A percentile compares a stretch with the other conserved stretches of the same genome.
Conservation (phyloP, 768 basidiomycete species). For the Rhodotorula babjevae region DNA sequence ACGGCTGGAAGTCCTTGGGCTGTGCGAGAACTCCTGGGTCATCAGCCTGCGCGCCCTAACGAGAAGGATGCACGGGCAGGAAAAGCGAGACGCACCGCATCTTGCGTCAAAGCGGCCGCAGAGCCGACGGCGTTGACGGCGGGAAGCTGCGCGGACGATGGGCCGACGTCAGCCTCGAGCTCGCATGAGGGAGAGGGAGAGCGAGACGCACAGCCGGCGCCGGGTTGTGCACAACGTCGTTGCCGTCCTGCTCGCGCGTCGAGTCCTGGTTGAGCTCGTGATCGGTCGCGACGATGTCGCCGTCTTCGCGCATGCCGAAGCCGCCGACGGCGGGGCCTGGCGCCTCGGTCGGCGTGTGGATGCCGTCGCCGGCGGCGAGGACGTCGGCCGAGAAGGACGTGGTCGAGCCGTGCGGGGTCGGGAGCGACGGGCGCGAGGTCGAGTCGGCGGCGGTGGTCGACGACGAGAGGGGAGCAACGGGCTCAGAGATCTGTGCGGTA, state of each 20-base stretch:
- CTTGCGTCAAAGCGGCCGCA: too few relatives aligned
- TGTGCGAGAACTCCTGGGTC: not conserved
- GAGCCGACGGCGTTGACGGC: too few relatives aligned
- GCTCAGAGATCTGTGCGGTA: not conserved
- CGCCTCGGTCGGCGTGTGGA: slow-evolving; percentile 20
- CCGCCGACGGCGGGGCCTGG: not conserved
- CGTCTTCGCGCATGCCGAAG: not conserved
- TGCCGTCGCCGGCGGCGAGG: slow-evolving; percentile 13
- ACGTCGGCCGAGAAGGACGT: slow-evolving; percentile 24
- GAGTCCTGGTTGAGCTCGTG: slow-evolving; percentile 1
- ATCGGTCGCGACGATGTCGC: not conserved
- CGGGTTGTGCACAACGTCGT: slow-evolving; percentile 5
- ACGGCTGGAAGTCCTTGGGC: slow-evolving; percentile 23
- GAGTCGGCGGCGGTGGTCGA: not conserved
- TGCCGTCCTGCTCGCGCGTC: not conserved
- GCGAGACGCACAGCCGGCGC: not conserved
- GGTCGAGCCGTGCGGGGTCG: not conserved
- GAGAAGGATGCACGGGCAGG: too few relatives aligned
- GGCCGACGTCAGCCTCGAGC: too few relatives aligned
- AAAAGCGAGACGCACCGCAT: too few relatives aligned
- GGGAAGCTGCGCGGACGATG: too few relatives aligned
- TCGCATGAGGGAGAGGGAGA: not conserved
- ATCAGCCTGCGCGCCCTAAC: too few relatives aligned
- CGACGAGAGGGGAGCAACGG: not conserved
- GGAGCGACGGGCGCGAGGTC: not conserved